Conservation (phyloP, 176 grass and related monocot species). For the barley (Hordeum vulgare) region DNA sequence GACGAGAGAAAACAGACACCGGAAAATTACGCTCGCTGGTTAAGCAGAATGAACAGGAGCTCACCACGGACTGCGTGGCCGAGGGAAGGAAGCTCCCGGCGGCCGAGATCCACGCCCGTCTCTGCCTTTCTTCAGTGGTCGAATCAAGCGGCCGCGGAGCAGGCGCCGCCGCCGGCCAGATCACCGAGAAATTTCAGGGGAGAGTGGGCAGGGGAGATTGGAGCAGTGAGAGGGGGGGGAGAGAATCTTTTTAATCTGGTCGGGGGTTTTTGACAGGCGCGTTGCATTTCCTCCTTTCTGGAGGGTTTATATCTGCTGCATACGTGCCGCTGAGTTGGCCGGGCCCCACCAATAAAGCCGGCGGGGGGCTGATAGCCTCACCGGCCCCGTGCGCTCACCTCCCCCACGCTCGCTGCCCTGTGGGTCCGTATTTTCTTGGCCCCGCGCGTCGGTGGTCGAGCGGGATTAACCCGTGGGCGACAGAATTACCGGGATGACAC, state of each 20-base stretch:
- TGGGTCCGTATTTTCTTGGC: accelerated
- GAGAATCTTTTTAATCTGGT: constrained; percentile 13
- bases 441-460: not conserved
- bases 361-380: constrained; percentile 1
- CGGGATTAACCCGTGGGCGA: accelerated
- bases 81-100: not conserved
- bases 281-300: not conserved
- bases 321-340: constrained; percentile 35
- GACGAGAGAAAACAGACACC: accelerated
- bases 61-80: not conserved
- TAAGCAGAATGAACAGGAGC: not conserved
- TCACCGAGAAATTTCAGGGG: not conserved
- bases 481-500: not conserved
- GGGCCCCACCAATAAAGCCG: constrained; percentile 1
- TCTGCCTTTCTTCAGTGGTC: not conserved
- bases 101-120: not conserved
- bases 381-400: not conserved
- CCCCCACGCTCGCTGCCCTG: not conserved
- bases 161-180: not conserved
- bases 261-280: not conserved
- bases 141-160: not conserved
- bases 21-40: not conserved
- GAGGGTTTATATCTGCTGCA: constrained; percentile 34
- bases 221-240: not conserved
- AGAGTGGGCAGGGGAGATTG: not conserved